Evolutionary conservation across 2,329 filamentous ascomycete genomes (phyloP).

Genomic region (Paracorniculantispora psalliotae): DNA sequence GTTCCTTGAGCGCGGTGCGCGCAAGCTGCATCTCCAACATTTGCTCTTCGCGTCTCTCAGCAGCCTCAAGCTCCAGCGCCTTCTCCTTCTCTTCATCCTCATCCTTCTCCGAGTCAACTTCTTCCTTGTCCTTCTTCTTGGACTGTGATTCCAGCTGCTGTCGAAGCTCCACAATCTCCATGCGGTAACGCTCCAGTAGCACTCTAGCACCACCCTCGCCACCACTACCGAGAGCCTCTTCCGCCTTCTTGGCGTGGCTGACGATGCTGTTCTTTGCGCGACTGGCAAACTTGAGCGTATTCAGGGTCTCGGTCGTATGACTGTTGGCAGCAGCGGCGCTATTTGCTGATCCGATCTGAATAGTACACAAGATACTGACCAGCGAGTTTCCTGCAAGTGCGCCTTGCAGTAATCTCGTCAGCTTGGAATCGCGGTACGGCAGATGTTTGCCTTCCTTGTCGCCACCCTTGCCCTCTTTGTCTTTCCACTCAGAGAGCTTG

Average conservation of each 20-base stretch:
- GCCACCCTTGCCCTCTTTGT: constrained; percentile 65
- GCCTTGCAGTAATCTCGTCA: constrained; percentile 86
- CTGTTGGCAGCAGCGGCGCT: constrained; percentile 65
- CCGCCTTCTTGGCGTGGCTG: constrained; percentile 90
- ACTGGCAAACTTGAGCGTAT: constrained; percentile 94
- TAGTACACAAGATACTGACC: constrained; percentile 95
- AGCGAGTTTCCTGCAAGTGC: constrained; percentile 90
- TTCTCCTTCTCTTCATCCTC: constrained; percentile 68
- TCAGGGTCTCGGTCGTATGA: constrained; percentile 84
- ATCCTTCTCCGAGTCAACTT: constrained; percentile 42
- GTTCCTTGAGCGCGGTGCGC: constrained; percentile 89
- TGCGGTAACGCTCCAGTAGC: constrained; percentile 83
- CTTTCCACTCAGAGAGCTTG: constrained; percentile 82
- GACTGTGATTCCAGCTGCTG: constrained; percentile 78
- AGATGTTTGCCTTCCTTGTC: constrained; percentile 90
- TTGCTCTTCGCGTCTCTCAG: constrained; percentile 88
- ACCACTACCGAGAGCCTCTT: constrained; percentile 75
- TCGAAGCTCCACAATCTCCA: constrained; percentile 83
- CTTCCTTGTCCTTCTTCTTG: constrained; percentile 56
- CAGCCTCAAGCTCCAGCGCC: constrained; percentile 70
- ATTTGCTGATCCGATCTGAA: constrained; percentile 77
- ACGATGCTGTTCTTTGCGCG: constrained; percentile 97
- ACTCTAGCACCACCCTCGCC: constrained; percentile 84
- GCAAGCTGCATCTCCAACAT: constrained; percentile 98
- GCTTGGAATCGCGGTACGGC: constrained; percentile 95